Conservation (phyloP, 1,284 basidiomycete species). For the Albatrellus sp. region DNA sequence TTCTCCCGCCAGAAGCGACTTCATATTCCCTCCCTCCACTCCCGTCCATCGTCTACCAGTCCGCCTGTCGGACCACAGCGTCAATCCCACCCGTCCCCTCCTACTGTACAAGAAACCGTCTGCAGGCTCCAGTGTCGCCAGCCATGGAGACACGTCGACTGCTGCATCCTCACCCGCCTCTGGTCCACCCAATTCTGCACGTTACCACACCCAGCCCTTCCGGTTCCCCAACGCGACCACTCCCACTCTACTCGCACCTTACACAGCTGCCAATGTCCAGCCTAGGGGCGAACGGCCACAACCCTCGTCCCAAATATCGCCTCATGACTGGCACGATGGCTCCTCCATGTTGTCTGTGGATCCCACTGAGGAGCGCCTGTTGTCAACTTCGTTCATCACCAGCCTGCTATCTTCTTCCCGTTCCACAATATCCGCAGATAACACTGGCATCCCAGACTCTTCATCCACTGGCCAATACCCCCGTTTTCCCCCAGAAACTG, state of each 20-base stretch:
- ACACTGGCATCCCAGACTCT: constrained; percentile 20
- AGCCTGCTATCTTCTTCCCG: constrained; percentile 27
- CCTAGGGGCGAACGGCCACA: too few species aligned
- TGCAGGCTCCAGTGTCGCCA: too few species aligned
- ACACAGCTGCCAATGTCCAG: too few species aligned
- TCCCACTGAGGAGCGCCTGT: constrained; percentile 39
- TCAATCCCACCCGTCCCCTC: not conserved
- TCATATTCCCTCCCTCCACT: constrained; percentile 8
- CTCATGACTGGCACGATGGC: constrained; percentile 48
- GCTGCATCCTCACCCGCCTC: too few species aligned
- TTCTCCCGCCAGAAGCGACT: constrained; percentile 9
- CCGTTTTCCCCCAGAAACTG: not conserved
- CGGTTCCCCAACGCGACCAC: not conserved
- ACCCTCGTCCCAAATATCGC: constrained; percentile 12
- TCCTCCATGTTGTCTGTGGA: constrained; percentile 45
- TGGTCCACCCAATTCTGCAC: too few species aligned
- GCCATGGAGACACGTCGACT: too few species aligned
- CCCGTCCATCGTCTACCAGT: not conserved
- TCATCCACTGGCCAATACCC: constrained; percentile 4
- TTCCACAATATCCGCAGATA: constrained; percentile 15
- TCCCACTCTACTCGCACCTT: not conserved
- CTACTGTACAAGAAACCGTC: too few species aligned
- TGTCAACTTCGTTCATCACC: constrained; percentile 51
- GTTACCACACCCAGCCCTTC: not conserved
- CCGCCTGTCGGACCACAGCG: not conserved